Conservation (phyloP, 805 yeast genomes). For the Lipomyces mesembrius region DNA sequence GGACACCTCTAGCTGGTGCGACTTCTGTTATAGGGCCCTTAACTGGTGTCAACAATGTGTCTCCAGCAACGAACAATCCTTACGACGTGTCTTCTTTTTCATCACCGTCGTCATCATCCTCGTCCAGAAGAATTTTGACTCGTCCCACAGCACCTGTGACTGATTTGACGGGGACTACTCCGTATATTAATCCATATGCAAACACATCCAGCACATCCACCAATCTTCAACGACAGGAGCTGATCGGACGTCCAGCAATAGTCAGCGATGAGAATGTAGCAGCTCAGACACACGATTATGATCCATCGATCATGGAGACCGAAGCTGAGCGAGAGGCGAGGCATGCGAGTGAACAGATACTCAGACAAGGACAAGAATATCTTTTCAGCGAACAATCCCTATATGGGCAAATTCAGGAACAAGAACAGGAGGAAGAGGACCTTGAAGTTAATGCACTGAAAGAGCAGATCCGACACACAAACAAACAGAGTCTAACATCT, state of each 20-base stretch:
- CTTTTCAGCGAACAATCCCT: no score
- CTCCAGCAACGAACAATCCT: not conserved
- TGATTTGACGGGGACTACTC: not conserved
- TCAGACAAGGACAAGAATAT: constrained; percentile 8
- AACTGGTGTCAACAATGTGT: not conserved
- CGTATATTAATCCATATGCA: not conserved
- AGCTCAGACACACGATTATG: constrained; percentile 15
- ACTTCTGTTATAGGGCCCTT: not conserved
- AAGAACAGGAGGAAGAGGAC: constrained; percentile 50
- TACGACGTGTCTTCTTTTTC: constrained; percentile 5
- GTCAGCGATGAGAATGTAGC: not conserved
- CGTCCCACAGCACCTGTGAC: not conserved
- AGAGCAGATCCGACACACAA: constrained; percentile 78
- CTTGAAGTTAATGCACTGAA: constrained; percentile 88
- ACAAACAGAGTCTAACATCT: constrained; percentile 83
- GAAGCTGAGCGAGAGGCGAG: constrained; percentile 31
- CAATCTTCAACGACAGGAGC: not conserved
- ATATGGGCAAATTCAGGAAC: constrained; percentile 10
- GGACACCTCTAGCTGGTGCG: not conserved
- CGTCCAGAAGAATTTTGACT: not conserved
- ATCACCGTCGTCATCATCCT: not conserved
- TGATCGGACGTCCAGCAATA: not conserved
- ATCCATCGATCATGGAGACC: constrained; percentile 38
- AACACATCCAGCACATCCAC: not conserved
- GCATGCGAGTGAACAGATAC: not conserved